These are phyloP conservation scores for Rhodotorula mucilaginosa DNA, from an alignment of 1,284 basidiomycete genomes.

Conservation along the genomic window DNA sequence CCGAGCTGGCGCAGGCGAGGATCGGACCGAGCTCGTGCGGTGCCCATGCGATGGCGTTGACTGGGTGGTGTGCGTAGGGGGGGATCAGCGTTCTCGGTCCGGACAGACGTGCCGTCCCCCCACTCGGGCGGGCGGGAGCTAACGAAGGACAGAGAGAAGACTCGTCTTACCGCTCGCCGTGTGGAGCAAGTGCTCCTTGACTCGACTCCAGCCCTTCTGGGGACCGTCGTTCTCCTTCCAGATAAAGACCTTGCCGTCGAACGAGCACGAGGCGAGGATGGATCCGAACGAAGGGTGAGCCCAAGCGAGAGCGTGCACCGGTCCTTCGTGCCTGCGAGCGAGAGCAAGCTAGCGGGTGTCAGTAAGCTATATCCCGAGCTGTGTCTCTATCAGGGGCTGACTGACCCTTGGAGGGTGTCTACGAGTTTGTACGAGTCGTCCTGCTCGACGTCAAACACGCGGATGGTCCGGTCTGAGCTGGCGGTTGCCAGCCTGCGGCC, in stretches of 20 bases:
- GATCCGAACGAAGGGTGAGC: conserved; percentile 95
- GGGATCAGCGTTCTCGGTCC: background rate
- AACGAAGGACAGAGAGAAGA: background rate
- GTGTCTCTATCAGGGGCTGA: background rate
- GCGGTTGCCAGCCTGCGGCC: conserved; percentile 94
- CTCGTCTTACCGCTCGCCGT: conserved; percentile 74
- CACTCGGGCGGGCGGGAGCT: too few relatives aligned
- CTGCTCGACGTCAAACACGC: conserved; percentile 91
- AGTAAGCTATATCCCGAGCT: background rate
- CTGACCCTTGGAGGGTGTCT: conserved; percentile 77
- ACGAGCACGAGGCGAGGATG: conserved; percentile 94
- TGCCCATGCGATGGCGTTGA: conserved; percentile 97
- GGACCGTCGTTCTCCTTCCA: conserved; percentile 76
- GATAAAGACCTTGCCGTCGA: conserved; percentile 96
- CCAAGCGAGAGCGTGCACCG: conserved; percentile 99
- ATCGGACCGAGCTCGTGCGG: conserved; percentile 96
- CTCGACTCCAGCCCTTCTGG: conserved; percentile 70
- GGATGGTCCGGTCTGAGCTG: conserved; percentile 91
- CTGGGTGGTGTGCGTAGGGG: conserved; percentile 51
- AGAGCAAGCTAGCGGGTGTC: too few relatives aligned
- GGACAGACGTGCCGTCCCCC: background rate
- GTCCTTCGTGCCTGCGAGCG: conserved; percentile 73
- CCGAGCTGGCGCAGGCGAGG: conserved; percentile 94
- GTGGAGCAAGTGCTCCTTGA: conserved; percentile 94
- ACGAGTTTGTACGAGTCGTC: conserved; percentile 48